Base-by-base conservation (phyloP, 495 filamentous ascomycete genomes). In the Elaphomyces granulatus region DNA sequence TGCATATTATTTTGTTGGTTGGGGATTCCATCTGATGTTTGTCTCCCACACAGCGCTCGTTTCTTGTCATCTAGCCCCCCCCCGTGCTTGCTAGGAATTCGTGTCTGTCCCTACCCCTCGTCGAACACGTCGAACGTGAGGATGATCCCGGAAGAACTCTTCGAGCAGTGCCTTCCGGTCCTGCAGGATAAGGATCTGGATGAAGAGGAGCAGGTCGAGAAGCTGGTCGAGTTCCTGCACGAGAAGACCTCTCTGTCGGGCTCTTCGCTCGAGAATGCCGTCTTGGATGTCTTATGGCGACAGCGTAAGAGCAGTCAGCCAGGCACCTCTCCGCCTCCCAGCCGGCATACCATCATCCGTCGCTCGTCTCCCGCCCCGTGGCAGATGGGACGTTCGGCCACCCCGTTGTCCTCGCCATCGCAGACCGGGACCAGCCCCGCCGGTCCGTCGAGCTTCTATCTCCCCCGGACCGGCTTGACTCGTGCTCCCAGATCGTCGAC, bases 181-280 rank as follows among this genome's bases (percentile, higher is more conserved):
- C 77, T 99, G 34, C 77, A 88, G 61, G 83, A 95, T 58, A 61
- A 74, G 43, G 67, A 60, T 38, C 63, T 94, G 17, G 84, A 93
- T 46, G 92, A 96, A 49, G 92, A 99, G 54, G 92, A 96, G 45
- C 92, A 87, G 66, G 83, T 80, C 2, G 92, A 99, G 57, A 87
- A 80, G 60, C 67, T 94, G 37, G 86, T 94, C 55, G 83, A 87
- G 46, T 67, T 93, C 15, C 67, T 96, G 44, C 77, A 77, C 57
- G 78, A 76, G 41, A 79, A 86, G 61, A 86, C 84, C 4, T 71
- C 70, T 12, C 62, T 96, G 39, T 72, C 68, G 8, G 87, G 86
- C n/a, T 61, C 77, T 45, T 64, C 77, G 14, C 68, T 99, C 33
- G 92, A 96, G 55, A 87, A 94, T 66, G 80, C 81, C 26, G 76